A percentile compares a stretch with the other conserved stretches of the same genome.
Conservation (phyloP, 2,329 filamentous ascomycete species). For the Massarina eburnea region DNA sequence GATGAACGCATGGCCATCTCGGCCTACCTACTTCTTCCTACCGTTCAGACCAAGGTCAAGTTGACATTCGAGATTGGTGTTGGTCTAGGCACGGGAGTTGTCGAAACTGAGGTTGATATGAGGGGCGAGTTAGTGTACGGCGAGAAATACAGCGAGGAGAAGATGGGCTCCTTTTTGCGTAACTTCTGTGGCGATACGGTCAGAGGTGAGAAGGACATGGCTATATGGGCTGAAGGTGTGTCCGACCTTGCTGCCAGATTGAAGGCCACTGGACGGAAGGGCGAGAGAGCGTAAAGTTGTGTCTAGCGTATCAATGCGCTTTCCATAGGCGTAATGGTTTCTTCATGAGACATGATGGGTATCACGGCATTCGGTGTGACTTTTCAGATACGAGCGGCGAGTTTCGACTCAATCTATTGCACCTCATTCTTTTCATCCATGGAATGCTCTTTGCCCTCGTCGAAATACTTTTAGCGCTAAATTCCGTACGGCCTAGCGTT, state of each 20-base stretch:
- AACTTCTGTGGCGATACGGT: conserved; percentile 50
- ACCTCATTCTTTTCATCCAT: not conserved
- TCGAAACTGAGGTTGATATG: conserved; percentile 59
- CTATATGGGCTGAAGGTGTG: conserved; percentile 48
- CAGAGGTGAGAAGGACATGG: conserved; percentile 29
- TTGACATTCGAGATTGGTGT: conserved; percentile 59
- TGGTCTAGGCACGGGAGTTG: conserved; percentile 46
- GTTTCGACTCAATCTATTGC: not conserved
- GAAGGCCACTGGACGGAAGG: conserved; percentile 49
- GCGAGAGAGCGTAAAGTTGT: conserved; percentile 29
- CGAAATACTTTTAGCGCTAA: not conserved
- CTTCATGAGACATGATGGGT: not conserved
- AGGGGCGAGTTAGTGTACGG: conserved; percentile 71
- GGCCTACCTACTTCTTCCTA: conserved; percentile 63
- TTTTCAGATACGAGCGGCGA: not conserved
- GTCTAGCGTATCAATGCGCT: not conserved
- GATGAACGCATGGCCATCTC: conserved; percentile 67
- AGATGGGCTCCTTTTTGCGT: conserved; percentile 71
- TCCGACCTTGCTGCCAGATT: conserved; percentile 48
- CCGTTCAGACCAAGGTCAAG: conserved; percentile 69
- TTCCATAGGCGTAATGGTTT: not conserved
- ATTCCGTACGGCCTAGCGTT: not conserved
- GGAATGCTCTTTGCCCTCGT: not conserved
- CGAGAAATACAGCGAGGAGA: conserved; percentile 73
- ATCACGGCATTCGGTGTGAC: not conserved